Conservation (phyloP, 2,329 filamentous ascomycete genomes). For the Lachnellula arida region DNA sequence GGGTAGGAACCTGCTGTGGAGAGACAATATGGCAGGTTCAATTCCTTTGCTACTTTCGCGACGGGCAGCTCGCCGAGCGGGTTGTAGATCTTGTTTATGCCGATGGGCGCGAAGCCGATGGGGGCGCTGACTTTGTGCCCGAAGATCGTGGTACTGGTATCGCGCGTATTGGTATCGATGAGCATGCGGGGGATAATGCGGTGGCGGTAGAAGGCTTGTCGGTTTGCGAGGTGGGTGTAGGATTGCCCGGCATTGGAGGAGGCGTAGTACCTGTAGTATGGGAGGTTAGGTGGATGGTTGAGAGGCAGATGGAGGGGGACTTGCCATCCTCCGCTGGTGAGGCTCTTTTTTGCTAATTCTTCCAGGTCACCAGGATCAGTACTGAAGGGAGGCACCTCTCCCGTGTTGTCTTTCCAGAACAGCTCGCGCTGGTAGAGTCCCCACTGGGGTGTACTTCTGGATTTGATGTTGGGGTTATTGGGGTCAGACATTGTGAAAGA, state of each 20-base stretch:
- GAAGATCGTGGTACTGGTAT: slow-evolving; percentile 54
- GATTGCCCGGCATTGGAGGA: slow-evolving; percentile 53
- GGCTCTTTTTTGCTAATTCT: slow-evolving; percentile 48
- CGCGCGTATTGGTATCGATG: slow-evolving; percentile 54
- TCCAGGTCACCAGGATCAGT: slow-evolving; percentile 56
- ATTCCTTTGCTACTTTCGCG: slow-evolving; percentile 53
- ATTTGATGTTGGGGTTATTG: slow-evolving; percentile 46
- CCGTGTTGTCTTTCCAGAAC: slow-evolving; percentile 50
- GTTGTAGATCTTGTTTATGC: slow-evolving; percentile 63
- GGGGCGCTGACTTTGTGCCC: slow-evolving; percentile 55
- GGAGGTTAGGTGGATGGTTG: background rate
- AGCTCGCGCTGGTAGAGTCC: slow-evolving; percentile 50
- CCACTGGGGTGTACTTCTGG: slow-evolving; percentile 48
- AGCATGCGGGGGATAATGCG: slow-evolving; percentile 58
- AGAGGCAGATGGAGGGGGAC: background rate
- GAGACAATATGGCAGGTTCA: slow-evolving; percentile 55
- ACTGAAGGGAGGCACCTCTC: slow-evolving; percentile 46
- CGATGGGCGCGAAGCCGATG: slow-evolving; percentile 60
- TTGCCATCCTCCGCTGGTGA: slow-evolving; percentile 53
- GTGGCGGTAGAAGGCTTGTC: slow-evolving; percentile 60
- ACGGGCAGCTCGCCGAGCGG: slow-evolving; percentile 53
- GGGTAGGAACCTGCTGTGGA: slow-evolving; percentile 47
- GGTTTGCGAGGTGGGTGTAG: slow-evolving; percentile 50
- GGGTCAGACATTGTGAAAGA: slow-evolving; percentile 36
- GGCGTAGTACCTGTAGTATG: slow-evolving; percentile 41